Base-by-base conservation (phyloP, 1,284 basidiomycete species). In the Tilletiaria anomala region DNA sequence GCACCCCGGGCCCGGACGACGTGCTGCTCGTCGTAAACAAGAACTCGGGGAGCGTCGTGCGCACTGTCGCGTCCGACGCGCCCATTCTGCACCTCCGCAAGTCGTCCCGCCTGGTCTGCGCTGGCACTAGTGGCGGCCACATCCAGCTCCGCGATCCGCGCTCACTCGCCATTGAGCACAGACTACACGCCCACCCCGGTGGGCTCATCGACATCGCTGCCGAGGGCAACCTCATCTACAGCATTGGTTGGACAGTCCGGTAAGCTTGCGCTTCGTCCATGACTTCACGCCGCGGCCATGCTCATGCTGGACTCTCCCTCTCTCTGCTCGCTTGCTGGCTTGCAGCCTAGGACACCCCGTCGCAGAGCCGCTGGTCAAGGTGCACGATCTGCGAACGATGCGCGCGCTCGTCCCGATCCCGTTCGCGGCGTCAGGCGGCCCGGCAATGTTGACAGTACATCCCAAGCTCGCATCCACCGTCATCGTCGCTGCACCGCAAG, bases 281-380 rank as follows among this genome's bases (percentile, higher is more conserved):
- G 6, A 32, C 32, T 6, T 26, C 18, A 21, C 11, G 35, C 29
- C 35, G 5, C 26, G 11, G 10, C 14, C 36, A 22, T 22, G 15
- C 22, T 34, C 18, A 40, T 10, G 24, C 8, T 35, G 24, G 6
- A 21, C 31, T 42, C 16, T 19, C 17, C 14, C 14, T 1, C 19
- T 29, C 14, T n/a, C n/a, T n/a, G n/a, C n/a, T n/a, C n/a, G 19
- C 17, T 18, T 43, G 24, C 39, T 11, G 15, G 10, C 33, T 6
- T 31, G n/a, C 58, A 87, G 84, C 62, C 84, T 85, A 67, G 81
- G 83, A 16, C 80, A 83, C 35, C 86, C 89, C 1, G 76, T 83
- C 39, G 82, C 85, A 0, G 91, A 96, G 65, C 83, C 87, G 2
- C 72, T 93, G 19, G 83, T 97, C 53, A 91, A 93, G 68, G 75